Evolutionary conservation across 768 basidiomycete genomes (phyloP).

Genomic region (Dacryopinax spathularia): DNA sequence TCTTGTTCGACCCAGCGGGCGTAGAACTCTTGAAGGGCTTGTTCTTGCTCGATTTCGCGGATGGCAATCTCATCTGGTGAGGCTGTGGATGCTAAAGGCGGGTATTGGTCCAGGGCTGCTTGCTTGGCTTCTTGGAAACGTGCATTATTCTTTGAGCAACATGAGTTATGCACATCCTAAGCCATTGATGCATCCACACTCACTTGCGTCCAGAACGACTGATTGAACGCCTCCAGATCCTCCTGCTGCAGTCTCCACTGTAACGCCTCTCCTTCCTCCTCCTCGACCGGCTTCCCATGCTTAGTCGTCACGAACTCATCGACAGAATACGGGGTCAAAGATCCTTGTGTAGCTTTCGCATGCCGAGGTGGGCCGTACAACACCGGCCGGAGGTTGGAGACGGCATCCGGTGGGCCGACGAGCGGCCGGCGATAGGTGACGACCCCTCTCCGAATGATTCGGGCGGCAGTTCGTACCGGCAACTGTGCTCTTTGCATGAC

Average conservation of each 20-base stretch:
- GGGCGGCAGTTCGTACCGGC: neutral
- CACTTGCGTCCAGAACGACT: slow-evolving; percentile 70
- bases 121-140: slow-evolving; percentile 64
- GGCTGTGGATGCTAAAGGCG: slow-evolving; percentile 14
- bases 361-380: slow-evolving; percentile 39
- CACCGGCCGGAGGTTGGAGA: slow-evolving; percentile 67
- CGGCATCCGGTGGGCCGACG: slow-evolving; percentile 59
- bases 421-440: slow-evolving; percentile 14
- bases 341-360: neutral
- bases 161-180: neutral
- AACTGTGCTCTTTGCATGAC: neutral
- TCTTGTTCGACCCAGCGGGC: slow-evolving; percentile 62
- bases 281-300: slow-evolving; percentile 16
- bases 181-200: slow-evolving; percentile 20
- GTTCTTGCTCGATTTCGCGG: slow-evolving; percentile 41
- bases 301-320: slow-evolving; percentile 42
- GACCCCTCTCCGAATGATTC: neutral
- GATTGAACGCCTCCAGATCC: slow-evolving; percentile 59
- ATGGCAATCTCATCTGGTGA: slow-evolving; percentile 13
- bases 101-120: slow-evolving; percentile 42
- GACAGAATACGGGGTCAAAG: slow-evolving; percentile 61
- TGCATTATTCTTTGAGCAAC: slow-evolving; percentile 47
- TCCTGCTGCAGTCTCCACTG: slow-evolving; percentile 59
- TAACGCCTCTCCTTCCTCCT: slow-evolving; percentile 36
- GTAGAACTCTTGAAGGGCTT: slow-evolving; percentile 51